Conservation (phyloP, 2,329 filamentous ascomycete genomes). For the Fusarium ambrosium region DNA sequence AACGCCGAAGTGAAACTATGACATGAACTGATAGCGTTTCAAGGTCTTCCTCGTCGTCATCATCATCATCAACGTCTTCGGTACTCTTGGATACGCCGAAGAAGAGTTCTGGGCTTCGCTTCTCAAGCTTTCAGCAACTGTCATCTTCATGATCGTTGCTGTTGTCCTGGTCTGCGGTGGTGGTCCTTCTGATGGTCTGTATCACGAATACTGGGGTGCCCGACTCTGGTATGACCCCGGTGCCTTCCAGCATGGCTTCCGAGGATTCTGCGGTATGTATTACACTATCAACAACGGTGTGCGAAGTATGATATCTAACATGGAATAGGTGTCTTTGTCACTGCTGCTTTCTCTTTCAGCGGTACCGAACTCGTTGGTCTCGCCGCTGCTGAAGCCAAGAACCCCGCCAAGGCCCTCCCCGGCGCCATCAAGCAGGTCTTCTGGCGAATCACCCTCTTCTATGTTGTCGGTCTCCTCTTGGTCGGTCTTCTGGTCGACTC, state of each 20-base stretch:
- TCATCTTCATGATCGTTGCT: constrained; percentile 74
- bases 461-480: constrained; percentile 66
- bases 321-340: constrained; percentile 60
- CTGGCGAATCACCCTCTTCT: constrained; percentile 70
- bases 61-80: constrained; percentile 68
- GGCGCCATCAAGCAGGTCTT: constrained; percentile 86
- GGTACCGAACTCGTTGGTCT: constrained; percentile 83
- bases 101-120: constrained; percentile 72
- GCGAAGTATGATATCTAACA: neutral
- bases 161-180: constrained; percentile 72
- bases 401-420: constrained; percentile 80
- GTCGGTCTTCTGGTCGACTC: constrained; percentile 65
- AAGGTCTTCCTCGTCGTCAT: constrained; percentile 65
- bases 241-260: constrained; percentile 79
- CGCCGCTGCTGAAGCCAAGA: constrained; percentile 77
- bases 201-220: constrained; percentile 63
- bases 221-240: constrained; percentile 65
- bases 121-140: constrained; percentile 69
- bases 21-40: neutral
- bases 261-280: constrained; percentile 75
- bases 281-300: fast-evolving
- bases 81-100: constrained; percentile 67
- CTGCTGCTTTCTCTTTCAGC: constrained; percentile 79
- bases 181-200: constrained; percentile 64
- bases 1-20: fast-evolving